These are phyloP conservation scores for Penicillium frequentans DNA, from an alignment of 2,329 filamentous ascomycete genomes.

Conservation along the genomic window DNA sequence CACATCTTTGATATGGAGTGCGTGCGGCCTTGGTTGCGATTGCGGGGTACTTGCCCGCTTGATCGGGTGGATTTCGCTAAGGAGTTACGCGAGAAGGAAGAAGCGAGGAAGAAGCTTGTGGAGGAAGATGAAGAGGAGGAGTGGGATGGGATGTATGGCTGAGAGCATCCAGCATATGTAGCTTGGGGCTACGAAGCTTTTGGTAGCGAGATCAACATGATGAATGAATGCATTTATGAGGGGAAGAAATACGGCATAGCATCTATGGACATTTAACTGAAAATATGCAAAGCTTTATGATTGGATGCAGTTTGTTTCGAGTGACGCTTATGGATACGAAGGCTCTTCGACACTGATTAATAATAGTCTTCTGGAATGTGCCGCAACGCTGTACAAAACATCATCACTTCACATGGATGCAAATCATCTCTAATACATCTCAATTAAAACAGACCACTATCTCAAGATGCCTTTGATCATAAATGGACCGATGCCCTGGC, in stretches of 20 bases:
- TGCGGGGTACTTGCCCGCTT: slow-evolving; percentile 64
- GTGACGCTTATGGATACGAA: too few relatives aligned
- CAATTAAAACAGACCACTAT: neutral
- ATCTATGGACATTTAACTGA: neutral
- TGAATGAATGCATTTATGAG: slow-evolving; percentile 4
- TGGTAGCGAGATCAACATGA: neutral
- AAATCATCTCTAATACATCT: neutral
- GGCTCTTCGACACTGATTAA: neutral
- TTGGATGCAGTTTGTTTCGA: neutral
- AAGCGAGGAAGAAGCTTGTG: slow-evolving; percentile 45
- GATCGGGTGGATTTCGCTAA: slow-evolving; percentile 61
- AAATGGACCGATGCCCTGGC: neutral
- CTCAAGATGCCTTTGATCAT: neutral
- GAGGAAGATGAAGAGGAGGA: slow-evolving; percentile 47
- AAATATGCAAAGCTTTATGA: neutral
- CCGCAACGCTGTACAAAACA: neutral
- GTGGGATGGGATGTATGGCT: slow-evolving; percentile 52
- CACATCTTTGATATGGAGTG: slow-evolving; percentile 67
- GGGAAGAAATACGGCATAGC: neutral
- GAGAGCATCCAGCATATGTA: neutral
- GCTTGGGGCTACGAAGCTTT: neutral
- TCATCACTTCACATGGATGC: neutral
- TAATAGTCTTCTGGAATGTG: neutral
- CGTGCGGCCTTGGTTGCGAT: slow-evolving; percentile 63
- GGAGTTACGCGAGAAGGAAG: slow-evolving; percentile 52